These are phyloP conservation scores for Yamadazyma dushanensis DNA, from an alignment of 1,139 yeast species.

Conservation along the genomic window DNA sequence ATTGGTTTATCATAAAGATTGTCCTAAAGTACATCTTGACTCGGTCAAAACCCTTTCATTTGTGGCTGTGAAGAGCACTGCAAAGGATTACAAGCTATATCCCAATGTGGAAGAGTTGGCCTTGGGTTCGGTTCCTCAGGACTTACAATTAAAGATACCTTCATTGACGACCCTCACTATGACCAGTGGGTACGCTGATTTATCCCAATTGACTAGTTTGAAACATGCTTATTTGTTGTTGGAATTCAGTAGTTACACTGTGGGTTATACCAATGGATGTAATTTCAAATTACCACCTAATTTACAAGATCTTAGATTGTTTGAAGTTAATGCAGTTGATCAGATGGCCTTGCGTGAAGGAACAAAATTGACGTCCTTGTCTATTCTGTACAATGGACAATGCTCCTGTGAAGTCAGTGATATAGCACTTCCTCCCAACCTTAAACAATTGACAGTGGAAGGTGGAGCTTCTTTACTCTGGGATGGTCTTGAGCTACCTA, in stretches of 20 bases:
- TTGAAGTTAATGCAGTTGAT: neutral
- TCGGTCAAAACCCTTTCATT: neutral
- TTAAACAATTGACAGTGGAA: neutral
- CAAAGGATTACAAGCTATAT: neutral
- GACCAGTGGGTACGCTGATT: neutral
- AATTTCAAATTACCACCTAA: neutral
- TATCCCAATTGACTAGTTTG: neutral
- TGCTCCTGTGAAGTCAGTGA: neutral
- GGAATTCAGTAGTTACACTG: neutral
- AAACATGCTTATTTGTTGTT: neutral
- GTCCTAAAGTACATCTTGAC: neutral
- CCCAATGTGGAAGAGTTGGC: neutral
- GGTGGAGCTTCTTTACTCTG: neutral
- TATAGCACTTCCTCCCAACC: neutral
- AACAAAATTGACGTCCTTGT: neutral
- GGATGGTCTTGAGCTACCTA: neutral
- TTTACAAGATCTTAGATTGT: neutral
- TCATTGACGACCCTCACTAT: neutral
- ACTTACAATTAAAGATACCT: conserved; percentile 2
- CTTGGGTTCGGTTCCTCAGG: neutral
- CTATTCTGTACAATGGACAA: too few relatives aligned
- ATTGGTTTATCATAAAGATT: neutral
- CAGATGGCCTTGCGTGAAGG: neutral
- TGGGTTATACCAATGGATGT: neutral
- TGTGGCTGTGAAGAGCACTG: too few relatives aligned